Evolutionary conservation across 108 stramenopile species (phyloP).

Genomic region (Aurantiochytrium sp.): DNA sequence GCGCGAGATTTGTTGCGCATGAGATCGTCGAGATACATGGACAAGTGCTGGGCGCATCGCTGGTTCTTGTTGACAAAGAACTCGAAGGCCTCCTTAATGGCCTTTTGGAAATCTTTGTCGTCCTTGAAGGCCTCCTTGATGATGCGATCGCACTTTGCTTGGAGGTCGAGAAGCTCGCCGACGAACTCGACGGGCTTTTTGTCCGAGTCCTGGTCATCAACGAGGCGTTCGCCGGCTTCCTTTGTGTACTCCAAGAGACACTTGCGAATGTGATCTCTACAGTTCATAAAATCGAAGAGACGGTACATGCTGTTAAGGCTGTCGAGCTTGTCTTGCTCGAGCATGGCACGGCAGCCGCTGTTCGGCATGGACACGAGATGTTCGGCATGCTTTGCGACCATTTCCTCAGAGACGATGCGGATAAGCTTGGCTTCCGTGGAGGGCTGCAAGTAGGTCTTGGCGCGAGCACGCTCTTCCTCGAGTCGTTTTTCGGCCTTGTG

Average conservation of each 20-base stretch:
- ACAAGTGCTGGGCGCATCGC: conserved; percentile 74
- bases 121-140: conserved; percentile 68
- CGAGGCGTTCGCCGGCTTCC: conserved; percentile 62
- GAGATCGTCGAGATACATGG: conserved; percentile 87
- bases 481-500: conserved; percentile 66
- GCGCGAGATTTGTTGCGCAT: conserved; percentile 71
- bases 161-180: conserved; percentile 74
- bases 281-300: conserved; percentile 50
- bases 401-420: conserved; percentile 75
- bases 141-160: conserved; percentile 75
- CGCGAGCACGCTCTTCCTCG: conserved; percentile 72
- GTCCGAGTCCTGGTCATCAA: conserved; percentile 74
- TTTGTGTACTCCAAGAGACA: conserved; percentile 67
- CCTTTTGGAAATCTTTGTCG: conserved; percentile 70
- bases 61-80: conserved; percentile 88
- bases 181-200: conserved; percentile 86
- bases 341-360: conserved; percentile 69
- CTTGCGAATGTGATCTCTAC: conserved; percentile 65
- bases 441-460: conserved; percentile 57
- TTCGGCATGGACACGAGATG: conserved; percentile 83
- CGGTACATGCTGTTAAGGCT: conserved; percentile 80
- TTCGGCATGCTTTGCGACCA: conserved; percentile 70
- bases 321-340: conserved; percentile 66
- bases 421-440: conserved; percentile 73
- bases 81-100: conserved; percentile 90